phyloP scores from a whole-genome alignment of 1,284 basidiomycete genomes.

The Fomitopsis pinicola region DNA sequence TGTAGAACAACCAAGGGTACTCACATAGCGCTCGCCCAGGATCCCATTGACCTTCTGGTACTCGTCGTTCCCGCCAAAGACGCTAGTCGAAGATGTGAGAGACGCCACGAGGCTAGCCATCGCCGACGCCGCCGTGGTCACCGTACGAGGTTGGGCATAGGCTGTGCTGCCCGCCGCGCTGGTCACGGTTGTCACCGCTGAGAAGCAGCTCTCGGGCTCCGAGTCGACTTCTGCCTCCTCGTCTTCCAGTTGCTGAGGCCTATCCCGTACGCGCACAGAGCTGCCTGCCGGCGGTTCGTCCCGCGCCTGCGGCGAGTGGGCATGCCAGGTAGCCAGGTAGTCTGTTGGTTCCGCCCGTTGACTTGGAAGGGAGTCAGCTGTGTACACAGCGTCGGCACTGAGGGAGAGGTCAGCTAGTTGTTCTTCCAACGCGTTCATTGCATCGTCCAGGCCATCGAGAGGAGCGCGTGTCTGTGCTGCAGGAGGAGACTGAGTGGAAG shows the following conservation, averaged over 20 bases:
- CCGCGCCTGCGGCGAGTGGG: no score
- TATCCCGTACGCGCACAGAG: no score
- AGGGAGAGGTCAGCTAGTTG: not conserved
- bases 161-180: not conserved
- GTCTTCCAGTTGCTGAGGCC: no score
- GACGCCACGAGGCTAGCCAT: not conserved
- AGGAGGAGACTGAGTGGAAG: no score
- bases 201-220: no score
- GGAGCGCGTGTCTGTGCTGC: no score
- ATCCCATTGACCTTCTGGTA: not conserved
- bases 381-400: not conserved
- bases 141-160: not conserved
- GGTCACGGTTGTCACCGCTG: not conserved
- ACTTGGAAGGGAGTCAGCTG: not conserved
- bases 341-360: no score
- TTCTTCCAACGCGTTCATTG: not conserved
- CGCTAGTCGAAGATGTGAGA: not conserved
- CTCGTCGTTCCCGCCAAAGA: not conserved
- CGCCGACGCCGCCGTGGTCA: not conserved
- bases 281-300: no score
- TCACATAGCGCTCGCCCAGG: not conserved
- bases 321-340: no score
- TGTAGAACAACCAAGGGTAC: not conserved
- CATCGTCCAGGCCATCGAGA: not conserved
- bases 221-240: no score